These are phyloP conservation scores for Fusarium sp. DNA, from an alignment of 2,329 filamentous ascomycete species.

Conservation along the genomic window DNA sequence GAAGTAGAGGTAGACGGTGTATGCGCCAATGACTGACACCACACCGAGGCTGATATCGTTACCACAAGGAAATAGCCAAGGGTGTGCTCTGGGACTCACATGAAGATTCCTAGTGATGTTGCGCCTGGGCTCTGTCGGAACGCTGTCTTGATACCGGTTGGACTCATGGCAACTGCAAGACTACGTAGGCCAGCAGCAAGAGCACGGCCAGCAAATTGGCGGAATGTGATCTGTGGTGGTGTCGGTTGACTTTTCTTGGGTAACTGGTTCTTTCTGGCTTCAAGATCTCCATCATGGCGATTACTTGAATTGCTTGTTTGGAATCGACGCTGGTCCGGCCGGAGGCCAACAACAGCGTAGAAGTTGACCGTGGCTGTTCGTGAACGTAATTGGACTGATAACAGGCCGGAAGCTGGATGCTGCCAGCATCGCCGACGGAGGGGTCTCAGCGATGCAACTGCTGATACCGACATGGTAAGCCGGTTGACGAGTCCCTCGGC, in stretches of 20 bases:
- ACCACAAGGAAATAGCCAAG: neutral
- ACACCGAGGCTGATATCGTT: slow-evolving; percentile 43
- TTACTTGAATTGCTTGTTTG: slow-evolving; percentile 40
- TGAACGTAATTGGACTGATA: slow-evolving; percentile 49
- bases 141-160: slow-evolving; percentile 49
- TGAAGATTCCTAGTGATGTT: slow-evolving; percentile 45
- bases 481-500: slow-evolving; percentile 4
- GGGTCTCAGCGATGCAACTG: slow-evolving; percentile 49
- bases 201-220: slow-evolving; percentile 44
- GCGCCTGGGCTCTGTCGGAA: slow-evolving; percentile 48
- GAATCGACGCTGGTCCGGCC: slow-evolving; percentile 42
- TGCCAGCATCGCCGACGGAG: slow-evolving; percentile 46
- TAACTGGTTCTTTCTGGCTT: slow-evolving; percentile 37
- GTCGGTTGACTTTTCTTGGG: slow-evolving; percentile 38
- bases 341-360: slow-evolving; percentile 46
- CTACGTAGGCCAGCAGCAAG: slow-evolving; percentile 51
- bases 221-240: slow-evolving; percentile 47
- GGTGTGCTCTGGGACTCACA: slow-evolving; percentile 40
- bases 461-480: slow-evolving; percentile 49
- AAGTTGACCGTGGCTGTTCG: slow-evolving; percentile 44
- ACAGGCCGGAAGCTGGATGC: slow-evolving; percentile 44
- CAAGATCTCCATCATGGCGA: slow-evolving; percentile 17
- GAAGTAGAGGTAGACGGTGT: slow-evolving; percentile 58
- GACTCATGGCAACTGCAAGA: slow-evolving; percentile 48
- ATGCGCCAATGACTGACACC: slow-evolving; percentile 44